Conservation (phyloP, 148 eudicot species). For the Agrostemma githago region DNA sequence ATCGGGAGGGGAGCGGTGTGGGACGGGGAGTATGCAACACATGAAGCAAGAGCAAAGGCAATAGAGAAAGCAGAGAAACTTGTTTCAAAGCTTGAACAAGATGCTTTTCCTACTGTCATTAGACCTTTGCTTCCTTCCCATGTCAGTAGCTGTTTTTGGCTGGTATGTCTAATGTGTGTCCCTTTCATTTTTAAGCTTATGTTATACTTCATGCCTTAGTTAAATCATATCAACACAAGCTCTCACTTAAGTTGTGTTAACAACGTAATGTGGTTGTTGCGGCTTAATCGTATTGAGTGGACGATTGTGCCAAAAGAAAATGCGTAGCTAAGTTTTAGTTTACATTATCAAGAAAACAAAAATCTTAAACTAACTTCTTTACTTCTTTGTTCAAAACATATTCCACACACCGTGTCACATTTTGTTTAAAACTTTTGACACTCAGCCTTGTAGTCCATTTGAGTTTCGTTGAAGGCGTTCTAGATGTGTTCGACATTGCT, state of each 20-base stretch:
- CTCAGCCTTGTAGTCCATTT: not conserved
- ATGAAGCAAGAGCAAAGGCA: constrained; percentile 36
- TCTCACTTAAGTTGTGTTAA: no score
- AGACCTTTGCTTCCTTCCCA: constrained; percentile 52
- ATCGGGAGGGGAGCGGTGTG: constrained; percentile 15
- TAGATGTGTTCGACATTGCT: not conserved
- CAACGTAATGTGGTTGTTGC: no score
- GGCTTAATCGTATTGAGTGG: no score
- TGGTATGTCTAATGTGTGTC: constrained; percentile 45
- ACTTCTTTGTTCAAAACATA: no score
- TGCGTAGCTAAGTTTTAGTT: no score
- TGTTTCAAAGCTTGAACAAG: constrained; percentile 29
- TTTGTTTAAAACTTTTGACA: no score
- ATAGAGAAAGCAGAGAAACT: constrained; percentile 40
- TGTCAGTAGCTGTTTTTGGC: constrained; percentile 58
- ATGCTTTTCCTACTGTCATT: constrained; percentile 33
- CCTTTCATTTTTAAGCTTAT: no score
- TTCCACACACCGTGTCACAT: no score
- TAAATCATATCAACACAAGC: no score
- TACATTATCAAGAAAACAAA: no score
- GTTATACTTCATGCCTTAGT: not conserved
- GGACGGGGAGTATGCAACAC: constrained; percentile 39
- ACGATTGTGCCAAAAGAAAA: no score
- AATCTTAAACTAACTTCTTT: no score
- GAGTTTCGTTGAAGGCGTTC: not conserved